Percentiles rank a stretch among this genome's conserved stretches.
These are phyloP conservation scores for Ceratobasidium sp. DNA, from an alignment of 1,284 basidiomycete species.

Conservation along the genomic window DNA sequence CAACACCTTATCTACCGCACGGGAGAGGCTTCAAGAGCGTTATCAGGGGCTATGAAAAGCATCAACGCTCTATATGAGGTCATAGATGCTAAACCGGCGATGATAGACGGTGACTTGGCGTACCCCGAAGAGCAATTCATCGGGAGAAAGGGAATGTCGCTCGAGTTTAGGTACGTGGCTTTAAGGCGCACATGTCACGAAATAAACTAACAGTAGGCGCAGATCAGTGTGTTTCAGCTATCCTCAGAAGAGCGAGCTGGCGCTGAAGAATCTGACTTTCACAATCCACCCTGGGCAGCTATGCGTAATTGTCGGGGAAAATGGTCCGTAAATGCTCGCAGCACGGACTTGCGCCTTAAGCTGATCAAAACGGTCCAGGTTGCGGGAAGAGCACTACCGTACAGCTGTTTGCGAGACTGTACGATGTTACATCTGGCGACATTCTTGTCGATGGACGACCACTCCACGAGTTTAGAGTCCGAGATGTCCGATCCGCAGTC, in stretches of 20 bases:
- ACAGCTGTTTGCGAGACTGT: constrained; percentile 42
- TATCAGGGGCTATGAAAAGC: constrained; percentile 25
- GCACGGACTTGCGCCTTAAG: background rate
- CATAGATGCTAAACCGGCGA: constrained; percentile 15
- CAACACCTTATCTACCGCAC: constrained; percentile 16
- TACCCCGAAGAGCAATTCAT: constrained; percentile 30
- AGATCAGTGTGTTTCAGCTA: constrained; percentile 43
- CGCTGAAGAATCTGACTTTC: constrained; percentile 35
- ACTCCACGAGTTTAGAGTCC: constrained; percentile 34
- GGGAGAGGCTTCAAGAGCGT: background rate
- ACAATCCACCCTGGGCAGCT: constrained; percentile 41
- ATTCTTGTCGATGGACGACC: constrained; percentile 43
- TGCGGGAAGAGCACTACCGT: constrained; percentile 44
- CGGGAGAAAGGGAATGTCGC: constrained; percentile 29
- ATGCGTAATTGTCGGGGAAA: constrained; percentile 44
- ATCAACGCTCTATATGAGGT: constrained; percentile 40
- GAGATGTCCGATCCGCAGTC: constrained; percentile 26
- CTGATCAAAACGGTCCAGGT: background rate
- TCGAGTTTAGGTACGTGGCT: constrained; percentile 43
- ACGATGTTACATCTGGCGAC: constrained; percentile 40
- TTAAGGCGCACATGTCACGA: no score
- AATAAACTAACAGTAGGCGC: background rate
- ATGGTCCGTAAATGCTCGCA: constrained; percentile 2
- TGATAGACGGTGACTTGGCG: constrained; percentile 32
- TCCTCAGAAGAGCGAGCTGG: constrained; percentile 45